Evolutionary conservation across 2,329 filamentous ascomycete genomes (phyloP), one percentile per base, ranked within the genome.

Genomic region (Bipolaris sorokiniana): DNA sequence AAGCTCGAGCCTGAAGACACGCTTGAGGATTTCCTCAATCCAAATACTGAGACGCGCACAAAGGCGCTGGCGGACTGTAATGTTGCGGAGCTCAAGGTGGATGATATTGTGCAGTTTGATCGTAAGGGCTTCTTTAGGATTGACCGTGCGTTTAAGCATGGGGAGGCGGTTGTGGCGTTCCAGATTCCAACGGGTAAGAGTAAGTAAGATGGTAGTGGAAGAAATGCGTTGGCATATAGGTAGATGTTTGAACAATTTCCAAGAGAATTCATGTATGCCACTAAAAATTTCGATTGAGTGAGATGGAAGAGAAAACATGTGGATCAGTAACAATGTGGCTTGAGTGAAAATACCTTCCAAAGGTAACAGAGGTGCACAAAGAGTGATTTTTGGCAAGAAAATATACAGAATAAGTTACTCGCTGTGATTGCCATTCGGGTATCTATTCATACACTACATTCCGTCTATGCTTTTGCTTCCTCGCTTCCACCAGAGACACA

Each of bases 41-140:
- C 87, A 22, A 81, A 87, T 52, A 96, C 92, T 0, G 88, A 91
- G 71, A 88, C 85, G 55, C 87, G 88, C 77, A 89, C 89, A 50
- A 85, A 89, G 63, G 91, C 90, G 1, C 75, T 91, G 51, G 92
- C 91, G 23, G 94, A 97, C 71, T 88, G 86, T 71, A 96, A 93
- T 68, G 89, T 96, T 0, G 83, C 84, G 0, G 82, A 86, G 61
- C 82, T 97, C 44, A 92, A 92, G 83, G 88, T 87, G 74, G 90
- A 92, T 70, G 92, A 97, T 68, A 94, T 98, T 61, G 92, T 98
- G 67, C 95, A 98, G 81, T 90, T 98, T 44, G 94, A 98, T 82
- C 85, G 94, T 60, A 92, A 94, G 78, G 94, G 93, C 1, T 98
- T 91, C 79, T 98, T 90, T 82, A 84, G 94, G 50, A 88, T 96